These are phyloP conservation scores for Trichophyton schoenleinii DNA, from an alignment of 2,329 filamentous ascomycete genomes.

Conservation along the genomic window DNA sequence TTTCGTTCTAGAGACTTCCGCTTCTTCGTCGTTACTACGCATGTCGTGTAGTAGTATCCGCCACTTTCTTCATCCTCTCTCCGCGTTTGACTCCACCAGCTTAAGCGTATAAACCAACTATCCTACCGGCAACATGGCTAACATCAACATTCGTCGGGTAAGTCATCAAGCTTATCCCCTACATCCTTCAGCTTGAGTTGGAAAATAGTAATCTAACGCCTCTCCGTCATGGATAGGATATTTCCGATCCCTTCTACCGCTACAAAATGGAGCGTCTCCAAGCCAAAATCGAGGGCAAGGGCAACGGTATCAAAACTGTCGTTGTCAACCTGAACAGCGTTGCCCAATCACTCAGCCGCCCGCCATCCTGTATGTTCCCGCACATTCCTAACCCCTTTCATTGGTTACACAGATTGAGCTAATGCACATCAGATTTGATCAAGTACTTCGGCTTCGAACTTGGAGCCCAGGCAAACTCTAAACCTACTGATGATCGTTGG, in stretches of 20 bases:
- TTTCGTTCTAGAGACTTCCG: slow-evolving; percentile 5
- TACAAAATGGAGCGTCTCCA: slow-evolving; percentile 99
- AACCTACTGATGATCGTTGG: slow-evolving; percentile 95
- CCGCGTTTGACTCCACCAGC: slow-evolving; percentile 19
- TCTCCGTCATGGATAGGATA: slow-evolving; percentile 44
- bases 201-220: neutral
- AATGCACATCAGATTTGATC: slow-evolving; percentile 55
- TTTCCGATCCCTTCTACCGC: slow-evolving; percentile 97
- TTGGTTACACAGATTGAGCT: slow-evolving; percentile 6
- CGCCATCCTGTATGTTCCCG: slow-evolving; percentile 53
- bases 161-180: slow-evolving; percentile 6
- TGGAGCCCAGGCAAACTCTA: slow-evolving; percentile 95
- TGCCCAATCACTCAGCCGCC: slow-evolving; percentile 79
- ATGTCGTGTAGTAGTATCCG: slow-evolving; percentile 47
- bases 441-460: slow-evolving; percentile 99
- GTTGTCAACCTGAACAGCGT: slow-evolving; percentile 94
- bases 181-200: neutral
- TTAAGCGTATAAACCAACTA: slow-evolving; percentile 16
- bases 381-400: neutral
- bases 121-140: slow-evolving; percentile 65
- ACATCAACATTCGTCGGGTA: slow-evolving; percentile 85
- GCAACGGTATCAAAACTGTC: slow-evolving; percentile 98
- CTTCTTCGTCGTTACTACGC: slow-evolving; percentile 27
- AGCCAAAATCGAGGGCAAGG: slow-evolving; percentile 99
- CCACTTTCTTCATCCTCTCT: slow-evolving; percentile 32